Base-by-base conservation (phyloP, 768 basidiomycete species). In the Trichaptum fuscoviolaceum region DNA sequence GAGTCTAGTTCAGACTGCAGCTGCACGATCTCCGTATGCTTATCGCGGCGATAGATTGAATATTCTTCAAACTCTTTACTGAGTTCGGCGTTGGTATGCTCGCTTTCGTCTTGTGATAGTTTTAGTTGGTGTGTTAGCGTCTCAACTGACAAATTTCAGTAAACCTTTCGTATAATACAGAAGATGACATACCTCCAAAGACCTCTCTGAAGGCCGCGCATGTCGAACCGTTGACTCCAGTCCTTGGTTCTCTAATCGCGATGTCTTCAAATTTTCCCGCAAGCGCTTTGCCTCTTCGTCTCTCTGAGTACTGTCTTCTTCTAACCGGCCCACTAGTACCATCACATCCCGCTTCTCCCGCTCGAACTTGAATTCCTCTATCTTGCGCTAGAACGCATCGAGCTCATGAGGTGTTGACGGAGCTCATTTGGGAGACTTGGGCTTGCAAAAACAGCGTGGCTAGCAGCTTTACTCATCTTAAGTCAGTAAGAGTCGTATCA, bases 311-410 rank as follows among this genome's bases (percentile, higher is more conserved):
- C 83, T 81, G 67, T 95, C 91, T 71, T 92, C 87, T 74, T 93
- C 91, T 68, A 95, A 77, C 64, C 92, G 84, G 74, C 91, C 94
- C 5, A 95, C 86, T 58, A 95, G 90, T 30, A 85, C 86, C 58
- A 96, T 81, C 61, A 97, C 83, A 69, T 96, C 93, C 35, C 94
- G 87, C 77, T 97, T 97, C 81, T 97, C 96, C 64, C 91, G 84
- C 69, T 97, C 93, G n/a, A n/a, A n/a, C n/a, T n/a, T n/a, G 0
- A 84, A 84, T 67, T 93, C 91, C 24, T 93, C 87, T 4, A 90
- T 77, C 52, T 86, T 85, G 65, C 77, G 83, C 69, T 83, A 86
- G 42, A 92, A 73, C 7, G 77, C 74, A 36, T 87, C 87, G 8
- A 86, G 74, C 73, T 90, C 90, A 88, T 0, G 86, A 81, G 12